phyloP scores from a whole-genome alignment of 2,329 filamentous ascomycete genomes.

The Trichoderma atrobrunneum region DNA sequence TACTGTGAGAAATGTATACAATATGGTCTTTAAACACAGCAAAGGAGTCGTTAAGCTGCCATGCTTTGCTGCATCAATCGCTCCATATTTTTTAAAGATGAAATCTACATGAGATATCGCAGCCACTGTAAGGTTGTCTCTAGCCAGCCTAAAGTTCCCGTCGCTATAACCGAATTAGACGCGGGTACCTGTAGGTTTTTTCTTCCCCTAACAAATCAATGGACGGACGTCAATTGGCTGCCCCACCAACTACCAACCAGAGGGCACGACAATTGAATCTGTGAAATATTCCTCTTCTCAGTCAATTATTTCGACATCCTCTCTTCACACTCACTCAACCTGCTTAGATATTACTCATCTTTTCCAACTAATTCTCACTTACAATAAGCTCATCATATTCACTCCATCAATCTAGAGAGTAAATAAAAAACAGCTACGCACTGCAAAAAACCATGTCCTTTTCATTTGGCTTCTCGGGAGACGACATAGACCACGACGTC shows the following conservation, averaged over 20 bases:
- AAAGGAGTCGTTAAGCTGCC: neutral
- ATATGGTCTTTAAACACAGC: neutral
- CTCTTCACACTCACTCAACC: neutral
- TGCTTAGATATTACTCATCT: neutral
- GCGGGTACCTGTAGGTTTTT: neutral
- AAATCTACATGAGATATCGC: neutral
- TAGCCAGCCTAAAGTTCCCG: neutral
- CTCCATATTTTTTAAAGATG: neutral
- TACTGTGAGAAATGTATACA: neutral
- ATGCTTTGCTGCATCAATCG: neutral
- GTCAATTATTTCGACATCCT: neutral
- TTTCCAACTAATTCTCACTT: neutral
- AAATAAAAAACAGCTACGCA: no score
- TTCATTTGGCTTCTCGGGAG: conserved; percentile 61
- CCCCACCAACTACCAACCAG: neutral
- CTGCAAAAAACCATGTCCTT: conserved; percentile 42
- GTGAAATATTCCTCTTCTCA: neutral
- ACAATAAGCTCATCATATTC: no score
- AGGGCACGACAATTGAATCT: neutral
- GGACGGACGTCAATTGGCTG: neutral
- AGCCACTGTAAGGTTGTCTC: neutral
- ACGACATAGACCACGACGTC: conserved; percentile 55
- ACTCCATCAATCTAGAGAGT: neutral
- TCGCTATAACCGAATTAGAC: neutral
- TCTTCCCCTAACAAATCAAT: neutral